phyloP scores from a whole-genome alignment of 805 yeast genomes.

The Candida silvatica region DNA sequence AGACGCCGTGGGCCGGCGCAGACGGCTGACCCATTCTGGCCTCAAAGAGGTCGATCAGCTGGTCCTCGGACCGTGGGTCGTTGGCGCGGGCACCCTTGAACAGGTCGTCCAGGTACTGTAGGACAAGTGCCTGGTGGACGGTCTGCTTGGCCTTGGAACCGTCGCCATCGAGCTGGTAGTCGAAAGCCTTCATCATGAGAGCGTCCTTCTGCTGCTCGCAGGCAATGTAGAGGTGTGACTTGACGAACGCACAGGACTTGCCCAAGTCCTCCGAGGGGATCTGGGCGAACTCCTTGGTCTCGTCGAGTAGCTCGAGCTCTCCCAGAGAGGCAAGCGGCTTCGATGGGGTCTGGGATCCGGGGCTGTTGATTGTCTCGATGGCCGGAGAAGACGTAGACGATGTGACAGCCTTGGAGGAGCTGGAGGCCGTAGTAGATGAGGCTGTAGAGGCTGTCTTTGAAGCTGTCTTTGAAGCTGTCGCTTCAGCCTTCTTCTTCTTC shows the following conservation, averaged over 20 bases:
- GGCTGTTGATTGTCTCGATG: constrained; percentile 4
- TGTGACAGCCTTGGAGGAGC: constrained; percentile 20
- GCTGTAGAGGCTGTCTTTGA: constrained; percentile 7
- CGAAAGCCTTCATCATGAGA: constrained; percentile 87
- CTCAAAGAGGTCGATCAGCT: constrained; percentile 58
- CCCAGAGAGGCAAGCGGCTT: constrained; percentile 30
- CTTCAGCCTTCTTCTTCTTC: constrained; percentile 1
- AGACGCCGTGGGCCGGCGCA: constrained; percentile 63
- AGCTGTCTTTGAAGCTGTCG: constrained; percentile 10
- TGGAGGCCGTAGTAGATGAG: constrained; percentile 17
- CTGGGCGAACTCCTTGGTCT: constrained; percentile 56
- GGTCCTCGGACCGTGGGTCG: constrained; percentile 22
- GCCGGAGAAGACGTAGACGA: constrained; percentile 14
- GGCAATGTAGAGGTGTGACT: constrained; percentile 58
- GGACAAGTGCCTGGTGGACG: constrained; percentile 71
- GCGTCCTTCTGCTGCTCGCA: constrained; percentile 86
- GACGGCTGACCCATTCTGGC: constrained; percentile 37
- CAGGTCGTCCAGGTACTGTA: constrained; percentile 48
- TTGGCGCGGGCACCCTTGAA: constrained; percentile 19
- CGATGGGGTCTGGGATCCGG: constrained; percentile 19
- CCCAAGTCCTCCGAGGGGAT: constrained; percentile 40
- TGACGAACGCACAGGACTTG: constrained; percentile 43
- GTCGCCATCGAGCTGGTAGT: constrained; percentile 61
- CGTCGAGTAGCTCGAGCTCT: constrained; percentile 49
- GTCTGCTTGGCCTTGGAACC: constrained; percentile 45